Base-by-base conservation (phyloP, 345 rosid genomes). In the Gossypium herbaceum region DNA sequence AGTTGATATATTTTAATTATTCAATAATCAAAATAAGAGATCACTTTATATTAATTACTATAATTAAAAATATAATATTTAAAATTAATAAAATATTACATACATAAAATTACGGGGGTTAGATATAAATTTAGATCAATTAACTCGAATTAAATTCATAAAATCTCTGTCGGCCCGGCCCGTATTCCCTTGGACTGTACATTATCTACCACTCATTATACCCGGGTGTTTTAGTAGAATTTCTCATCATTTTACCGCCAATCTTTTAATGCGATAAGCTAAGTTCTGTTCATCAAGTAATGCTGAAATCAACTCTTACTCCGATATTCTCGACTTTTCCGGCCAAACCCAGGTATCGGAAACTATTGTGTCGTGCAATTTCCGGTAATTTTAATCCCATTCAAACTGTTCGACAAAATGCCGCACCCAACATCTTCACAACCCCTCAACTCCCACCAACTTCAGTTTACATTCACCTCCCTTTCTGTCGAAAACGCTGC, bases 401-500 rank as follows among this genome's bases (percentile, higher is more conserved):
- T 51, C 91, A 83, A 86, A 41, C 83, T 85, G 87, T 79, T 94
- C 92, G 80, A 80, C 89, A 76, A 84, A 94, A 94, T 90, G 92
- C 86, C 82, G 82, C 91, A 86, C 76, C 78, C 71, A 81, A 77
- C 25, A 44, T 83, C 45, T 71, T 86, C 27, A 55, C 86, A 1
- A n/a, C 77, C 64, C 79, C 81, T 58, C 79, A 76, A 68, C 82
- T 76, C 0, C 82, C 94, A 8, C 97, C 98, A 55, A 83, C 90
- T 20, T 88, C 95, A 2, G 98, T 89, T 58, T 92, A 90, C 85
- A 64, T 92, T 34, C 99, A 93, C 84, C 97, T 95, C 60, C 99
- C 97, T 0, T 95, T 93, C 85, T 91, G 98, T 65, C 92, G 99
- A 75, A 95, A 92, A 83, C 98, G 97, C 62, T 94, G 98, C 85